A percentile compares a stretch with the other conserved stretches of the same genome.
Evolutionary conservation across 2,329 filamentous ascomycete species (phyloP).

Genomic region (Claviceps maximensis): DNA sequence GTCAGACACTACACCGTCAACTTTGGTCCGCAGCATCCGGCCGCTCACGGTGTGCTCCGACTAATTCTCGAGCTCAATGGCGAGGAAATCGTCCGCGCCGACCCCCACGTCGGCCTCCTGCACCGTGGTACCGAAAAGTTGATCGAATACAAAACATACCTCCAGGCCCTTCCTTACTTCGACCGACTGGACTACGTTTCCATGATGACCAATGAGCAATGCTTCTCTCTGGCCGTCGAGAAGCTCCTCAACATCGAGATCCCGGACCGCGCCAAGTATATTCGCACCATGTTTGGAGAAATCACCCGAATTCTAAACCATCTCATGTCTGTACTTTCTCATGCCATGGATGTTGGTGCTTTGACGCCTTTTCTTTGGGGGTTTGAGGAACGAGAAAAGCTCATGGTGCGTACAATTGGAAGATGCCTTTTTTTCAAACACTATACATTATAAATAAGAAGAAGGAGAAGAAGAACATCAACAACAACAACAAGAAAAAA

Average conservation of each 20-base stretch:
- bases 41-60: constrained; percentile 93
- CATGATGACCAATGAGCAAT: constrained; percentile 99
- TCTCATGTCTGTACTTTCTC: constrained; percentile 91
- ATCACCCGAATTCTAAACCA: constrained; percentile 93
- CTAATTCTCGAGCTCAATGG: constrained; percentile 96
- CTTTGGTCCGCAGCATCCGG: constrained; percentile 96
- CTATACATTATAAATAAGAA: background rate
- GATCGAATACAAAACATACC: constrained; percentile 99
- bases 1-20: constrained; percentile 99
- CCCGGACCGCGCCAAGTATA: constrained; percentile 90
- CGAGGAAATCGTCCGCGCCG: constrained; percentile 91
- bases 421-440: background rate
- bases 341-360: constrained; percentile 98
- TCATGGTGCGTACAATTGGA: constrained; percentile 60
- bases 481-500: background rate
- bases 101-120: constrained; percentile 91
- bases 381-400: constrained; percentile 98
- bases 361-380: constrained; percentile 98
- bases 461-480: background rate
- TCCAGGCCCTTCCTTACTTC: constrained; percentile 96
- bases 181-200: constrained; percentile 97
- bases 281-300: constrained; percentile 89
- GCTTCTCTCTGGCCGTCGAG: constrained; percentile 88
- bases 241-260: constrained; percentile 97
- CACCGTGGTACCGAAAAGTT: constrained; percentile 98